These are phyloP conservation scores for Dioszegia hungarica DNA, from an alignment of 768 basidiomycete genomes.

Conservation along the genomic window DNA sequence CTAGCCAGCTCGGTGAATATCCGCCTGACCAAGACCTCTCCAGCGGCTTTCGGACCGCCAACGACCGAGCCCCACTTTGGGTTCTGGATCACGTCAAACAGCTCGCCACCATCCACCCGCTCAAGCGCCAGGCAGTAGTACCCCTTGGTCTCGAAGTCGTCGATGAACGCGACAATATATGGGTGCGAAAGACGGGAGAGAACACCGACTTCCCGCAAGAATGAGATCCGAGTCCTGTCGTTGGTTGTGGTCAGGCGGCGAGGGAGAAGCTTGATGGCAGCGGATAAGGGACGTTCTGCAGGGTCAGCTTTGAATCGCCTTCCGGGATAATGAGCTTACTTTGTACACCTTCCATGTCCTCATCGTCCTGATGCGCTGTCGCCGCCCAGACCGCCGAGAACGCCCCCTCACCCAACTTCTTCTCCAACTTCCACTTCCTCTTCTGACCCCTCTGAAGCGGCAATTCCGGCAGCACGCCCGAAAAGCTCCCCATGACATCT, in stretches of 20 bases:
- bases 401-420: constrained; percentile 46
- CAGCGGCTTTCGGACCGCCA: constrained; percentile 10
- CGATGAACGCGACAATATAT: constrained; percentile 66
- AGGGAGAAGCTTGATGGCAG: constrained; percentile 59
- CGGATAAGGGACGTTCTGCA: constrained; percentile 29
- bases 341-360: too few species aligned
- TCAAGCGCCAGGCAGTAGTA: constrained; percentile 78
- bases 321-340: too few species aligned
- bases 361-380: background rate
- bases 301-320: background rate
- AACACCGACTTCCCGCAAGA: constrained; percentile 77
- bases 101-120: constrained; percentile 70
- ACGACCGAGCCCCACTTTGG: constrained; percentile 34
- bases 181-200: constrained; percentile 78
- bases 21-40: constrained; percentile 56
- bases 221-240: constrained; percentile 69
- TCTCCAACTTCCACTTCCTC: constrained; percentile 28
- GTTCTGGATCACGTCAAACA: constrained; percentile 66
- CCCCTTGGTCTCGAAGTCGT: constrained; percentile 64
- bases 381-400: constrained; percentile 47
- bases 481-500: background rate
- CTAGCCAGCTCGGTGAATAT: constrained; percentile 72
- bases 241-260: constrained; percentile 55
- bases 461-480: background rate
- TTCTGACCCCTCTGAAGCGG: background rate